Evolutionary conservation across 140 eudicot species (phyloP), one percentile per base, ranked within the genome.

Genomic region (Ambrosia hybrid): DNA sequence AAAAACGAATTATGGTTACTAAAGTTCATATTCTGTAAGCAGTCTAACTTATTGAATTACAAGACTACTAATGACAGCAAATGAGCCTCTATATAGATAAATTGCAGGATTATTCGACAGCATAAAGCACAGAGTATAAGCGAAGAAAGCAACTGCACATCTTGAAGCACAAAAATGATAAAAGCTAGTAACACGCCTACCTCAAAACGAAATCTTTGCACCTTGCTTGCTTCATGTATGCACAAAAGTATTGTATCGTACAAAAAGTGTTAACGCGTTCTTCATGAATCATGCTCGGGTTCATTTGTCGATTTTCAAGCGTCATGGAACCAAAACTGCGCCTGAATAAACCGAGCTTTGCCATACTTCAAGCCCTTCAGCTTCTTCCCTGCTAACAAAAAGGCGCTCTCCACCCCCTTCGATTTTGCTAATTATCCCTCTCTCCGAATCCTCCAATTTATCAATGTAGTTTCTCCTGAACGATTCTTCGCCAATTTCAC

Each of bases 311-410:
- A 41, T 53, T 3, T 64, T 65, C 21, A 5, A 1, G 51, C 4
- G 79, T 87, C 82, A 88, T 55, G 30, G 65, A 72, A 79, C 75
- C 14, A 79, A 79, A 57, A 79, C 77, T 1, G 81, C 81, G 45
- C 92, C 95, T 0, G 96, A 89, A 57, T 75, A 79, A 52, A 72
- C 77, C 8, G 96, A 89, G 75, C 95, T 93, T 72, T 93, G 88
- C 98, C 98, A 93, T 53, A 93, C 98, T 78, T 93, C 98, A 79
- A 93, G 87, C 57, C 98, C 98, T 73, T 93, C 98, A 5, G 83
- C 94, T 71, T 86, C 78, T 78, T 93, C 97, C 77, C 98, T 87
- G 39, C 88, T 79, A 78, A 93, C 89, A 72, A 85, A 93, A 8
- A 93, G 88, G 73, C 98, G 82, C 61, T 93, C 89, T 13, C 97